Evolutionary conservation across 2,329 filamentous ascomycete genomes (phyloP), one percentile per base, ranked within the genome.

Genomic region (Botrytis sinoallii): DNA sequence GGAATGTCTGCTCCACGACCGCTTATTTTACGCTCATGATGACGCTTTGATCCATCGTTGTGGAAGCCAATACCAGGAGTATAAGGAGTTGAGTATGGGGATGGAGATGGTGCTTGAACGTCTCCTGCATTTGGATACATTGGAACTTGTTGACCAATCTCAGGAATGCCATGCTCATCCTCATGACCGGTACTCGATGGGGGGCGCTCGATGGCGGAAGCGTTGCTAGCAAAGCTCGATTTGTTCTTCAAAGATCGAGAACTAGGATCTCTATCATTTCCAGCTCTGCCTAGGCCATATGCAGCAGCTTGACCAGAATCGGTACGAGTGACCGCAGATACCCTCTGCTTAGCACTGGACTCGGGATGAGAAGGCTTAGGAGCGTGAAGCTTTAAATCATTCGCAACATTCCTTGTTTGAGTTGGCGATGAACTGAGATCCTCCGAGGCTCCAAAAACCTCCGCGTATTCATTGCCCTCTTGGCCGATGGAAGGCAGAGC

Each of bases 41-140:
- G 83, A 77, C 85, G 87, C 77, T 83, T 76, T 75, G 81, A 80
- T 55, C 85, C 85, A 76, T 89, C 86, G 73, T 86, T 85, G 80
- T 85, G 86, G 80, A 87, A 88, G 48, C 86, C 86, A 79, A 87
- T 82, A 18, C 80, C 80, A 44, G 77, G 73, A 29, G 76, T 67
- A 69, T 76, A 80, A 32, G 76, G 77, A 38, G 77, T 75, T 10
- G 75, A 60, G 65, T 77, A 78, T 14, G 91, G 91, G 3, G 90
- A 88, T 1, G 95, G 94, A 3, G 95, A 96, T 3, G 96, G 96
- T 22, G 96, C 96, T 84, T 99, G 96, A 16, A 98, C 96, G 81
- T 98, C 95, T 75, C 96, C 96, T 61, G 96, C 93, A 81, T 96
- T 90, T 71, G 91, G 92, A 81, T 96, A 92, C 93, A 99, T 96